Evolutionary conservation across 2,329 filamentous ascomycete species (phyloP), one percentile per base, ranked within the genome.

Genomic region (Phialophora verrucosa): DNA sequence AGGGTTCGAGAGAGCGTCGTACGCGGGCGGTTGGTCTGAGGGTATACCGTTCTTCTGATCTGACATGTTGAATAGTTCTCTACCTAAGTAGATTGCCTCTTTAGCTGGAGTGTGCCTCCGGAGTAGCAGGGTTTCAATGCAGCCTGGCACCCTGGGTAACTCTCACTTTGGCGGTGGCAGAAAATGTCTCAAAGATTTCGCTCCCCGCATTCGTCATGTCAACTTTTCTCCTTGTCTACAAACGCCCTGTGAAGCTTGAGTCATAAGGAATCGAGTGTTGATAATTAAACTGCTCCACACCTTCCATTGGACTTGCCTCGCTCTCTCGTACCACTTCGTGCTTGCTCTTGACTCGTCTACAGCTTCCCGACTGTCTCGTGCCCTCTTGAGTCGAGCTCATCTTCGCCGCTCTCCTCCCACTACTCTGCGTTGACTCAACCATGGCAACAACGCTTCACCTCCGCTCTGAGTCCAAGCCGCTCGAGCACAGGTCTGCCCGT

Each of bases 371-470:
- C 20, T 56, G n/a, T 35, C 44, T 31, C 14, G 11, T 23, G n/a
- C 27, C 17, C n/a, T 2, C 20, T 49, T 38, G 38, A 44, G 38
- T 20, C 14, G 8, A 32, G 2, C 47, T 31, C 44, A 8, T 31
- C 29, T 35, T 25, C 29, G 27, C 44, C 27, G 14, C 29, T 4
- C 20, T 32, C 44, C 42, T 35, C 47, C n/a, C 17, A 47, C 14
- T 32, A 8, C 25, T 29, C 12, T 44, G n/a, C 23, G 4, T 59
- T 42, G 25, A 54, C 17, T 58, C 62, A 69, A 69, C 50, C 17
- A 72, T 72, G 71, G 66, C 71, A 27, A 71, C 69, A 12, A 71
- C 62, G 25, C 62, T 73, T 32, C 71, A 72, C 60, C 59, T 73
- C 11, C 69, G 71, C 25, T 71, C 70, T 8, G 69, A 72, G 63